phyloP scores from a whole-genome alignment of 2,329 filamentous ascomycete species.

The Pseudocercospora cruenta region DNA sequence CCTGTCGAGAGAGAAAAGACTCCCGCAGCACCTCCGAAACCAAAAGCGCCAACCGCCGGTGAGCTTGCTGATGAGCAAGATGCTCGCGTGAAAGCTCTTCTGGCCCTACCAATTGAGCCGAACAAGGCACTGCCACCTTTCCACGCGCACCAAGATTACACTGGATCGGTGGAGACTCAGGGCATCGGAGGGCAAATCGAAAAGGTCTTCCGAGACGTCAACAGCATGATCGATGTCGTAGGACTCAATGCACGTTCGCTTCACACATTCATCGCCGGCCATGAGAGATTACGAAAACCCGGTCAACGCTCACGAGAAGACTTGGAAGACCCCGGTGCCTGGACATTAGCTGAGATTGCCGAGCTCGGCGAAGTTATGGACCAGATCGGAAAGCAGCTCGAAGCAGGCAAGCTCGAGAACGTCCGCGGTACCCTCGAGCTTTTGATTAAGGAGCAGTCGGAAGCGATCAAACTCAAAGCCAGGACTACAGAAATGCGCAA shows the following conservation, averaged over 20 bases:
- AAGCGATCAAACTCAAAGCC: constrained; percentile 71
- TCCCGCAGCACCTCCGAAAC: constrained; percentile 36
- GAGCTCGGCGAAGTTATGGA: constrained; percentile 58
- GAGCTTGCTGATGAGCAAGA: constrained; percentile 70
- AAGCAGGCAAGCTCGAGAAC: constrained; percentile 69
- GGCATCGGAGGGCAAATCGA: constrained; percentile 55
- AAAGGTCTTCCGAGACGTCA: constrained; percentile 73
- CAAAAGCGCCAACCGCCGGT: constrained; percentile 45
- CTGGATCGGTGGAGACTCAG: constrained; percentile 43
- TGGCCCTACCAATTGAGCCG: constrained; percentile 64
- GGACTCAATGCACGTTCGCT: constrained; percentile 79
- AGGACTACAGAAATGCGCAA: constrained; percentile 79
- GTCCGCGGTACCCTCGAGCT: constrained; percentile 69
- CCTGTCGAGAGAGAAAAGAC: constrained; percentile 34
- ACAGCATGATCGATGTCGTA: constrained; percentile 91
- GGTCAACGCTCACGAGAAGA: constrained; percentile 62
- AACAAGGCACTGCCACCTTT: constrained; percentile 69
- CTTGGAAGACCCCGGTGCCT: constrained; percentile 60
- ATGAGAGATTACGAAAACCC: constrained; percentile 59
- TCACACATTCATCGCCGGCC: constrained; percentile 65
- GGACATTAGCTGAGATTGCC: constrained; percentile 75
- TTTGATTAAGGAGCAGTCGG: constrained; percentile 67
- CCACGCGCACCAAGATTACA: constrained; percentile 58
- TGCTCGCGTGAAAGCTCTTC: constrained; percentile 65
- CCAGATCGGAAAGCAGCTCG: constrained; percentile 67